A percentile compares a stretch with the other conserved stretches of the same genome.
Conservation (phyloP, 768 basidiomycete species). For the Leccinellum luteum region DNA sequence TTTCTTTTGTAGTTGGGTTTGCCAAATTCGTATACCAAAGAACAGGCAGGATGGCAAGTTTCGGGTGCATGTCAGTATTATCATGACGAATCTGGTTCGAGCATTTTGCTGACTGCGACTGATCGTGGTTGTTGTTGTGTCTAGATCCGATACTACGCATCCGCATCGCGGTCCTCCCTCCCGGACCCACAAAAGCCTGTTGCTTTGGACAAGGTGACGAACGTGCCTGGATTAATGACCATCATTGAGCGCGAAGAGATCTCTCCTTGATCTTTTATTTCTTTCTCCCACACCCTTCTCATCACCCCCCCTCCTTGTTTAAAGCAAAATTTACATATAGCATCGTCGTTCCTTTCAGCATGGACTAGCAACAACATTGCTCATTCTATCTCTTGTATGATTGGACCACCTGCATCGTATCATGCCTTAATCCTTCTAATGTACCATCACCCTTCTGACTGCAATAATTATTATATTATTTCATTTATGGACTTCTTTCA, state of each 20-base stretch:
- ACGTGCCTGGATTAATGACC: slow-evolving; percentile 76
- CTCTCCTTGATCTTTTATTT: slow-evolving; percentile 9
- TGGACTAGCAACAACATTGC: slow-evolving; percentile 3
- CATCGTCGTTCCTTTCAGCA: slow-evolving; percentile 4
- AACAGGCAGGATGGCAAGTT: slow-evolving; percentile 47
- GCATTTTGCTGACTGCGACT: background rate
- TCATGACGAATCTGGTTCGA: background rate
- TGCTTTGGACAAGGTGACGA: slow-evolving; percentile 55
- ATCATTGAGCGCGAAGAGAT: slow-evolving; percentile 46
- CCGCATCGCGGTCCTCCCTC: slow-evolving; percentile 48
- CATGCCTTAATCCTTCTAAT: background rate
- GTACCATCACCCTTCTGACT: background rate
- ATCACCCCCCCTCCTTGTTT: background rate
- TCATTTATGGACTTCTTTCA: background rate
- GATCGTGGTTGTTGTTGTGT: background rate
- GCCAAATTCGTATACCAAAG: slow-evolving; percentile 56
- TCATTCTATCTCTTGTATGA: background rate
- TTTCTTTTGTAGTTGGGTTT: slow-evolving; percentile 52
- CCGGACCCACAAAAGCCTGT: slow-evolving; percentile 63
- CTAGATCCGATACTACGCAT: slow-evolving; percentile 64
- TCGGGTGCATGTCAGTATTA: slow-evolving; percentile 53
- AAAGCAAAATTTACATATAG: background rate
- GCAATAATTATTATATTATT: slow-evolving; percentile 10
- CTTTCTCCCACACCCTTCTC: background rate
- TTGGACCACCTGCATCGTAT: background rate